Evolutionary conservation across 345 rosid genomes (phyloP).

Genomic region (Bruguiera sexangula): DNA sequence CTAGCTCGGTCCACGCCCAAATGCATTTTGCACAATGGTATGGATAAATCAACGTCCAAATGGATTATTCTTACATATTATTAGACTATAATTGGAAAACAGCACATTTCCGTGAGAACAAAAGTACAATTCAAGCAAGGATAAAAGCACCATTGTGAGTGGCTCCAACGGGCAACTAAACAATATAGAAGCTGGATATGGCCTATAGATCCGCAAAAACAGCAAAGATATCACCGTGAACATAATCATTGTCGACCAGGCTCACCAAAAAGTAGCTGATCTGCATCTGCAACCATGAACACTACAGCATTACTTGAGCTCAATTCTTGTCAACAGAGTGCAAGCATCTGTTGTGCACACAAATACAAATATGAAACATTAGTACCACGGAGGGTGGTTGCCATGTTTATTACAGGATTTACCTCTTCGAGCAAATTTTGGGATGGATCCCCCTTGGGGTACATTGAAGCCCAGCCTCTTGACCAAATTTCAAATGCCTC

Average conservation of each 20-base stretch:
- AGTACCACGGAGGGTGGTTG: too few relatives aligned
- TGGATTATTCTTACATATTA: conserved; percentile 20
- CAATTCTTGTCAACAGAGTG: not conserved
- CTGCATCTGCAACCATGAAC: conserved; percentile 58
- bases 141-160: not conserved
- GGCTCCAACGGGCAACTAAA: not conserved
- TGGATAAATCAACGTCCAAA: conserved; percentile 19
- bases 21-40: too few relatives aligned
- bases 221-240: conserved; percentile 58
- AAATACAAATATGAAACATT: too few relatives aligned
- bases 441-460: conserved; percentile 66
- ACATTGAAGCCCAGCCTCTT: conserved; percentile 75
- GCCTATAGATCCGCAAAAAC: conserved; percentile 58
- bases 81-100: conserved; percentile 3
- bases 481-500: conserved; percentile 98
- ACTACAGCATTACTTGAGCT: not conserved
- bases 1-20: too few relatives aligned
- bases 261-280: conserved; percentile 77
- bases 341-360: not conserved
- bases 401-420: not conserved
- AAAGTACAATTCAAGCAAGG: not conserved
- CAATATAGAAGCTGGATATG: not conserved
- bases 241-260: conserved; percentile 82
- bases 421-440: conserved; percentile 77
- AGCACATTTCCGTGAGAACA: not conserved